These are phyloP conservation scores for Suhomyces terraborum DNA, from an alignment of 1,139 yeast species.

Conservation along the genomic window DNA sequence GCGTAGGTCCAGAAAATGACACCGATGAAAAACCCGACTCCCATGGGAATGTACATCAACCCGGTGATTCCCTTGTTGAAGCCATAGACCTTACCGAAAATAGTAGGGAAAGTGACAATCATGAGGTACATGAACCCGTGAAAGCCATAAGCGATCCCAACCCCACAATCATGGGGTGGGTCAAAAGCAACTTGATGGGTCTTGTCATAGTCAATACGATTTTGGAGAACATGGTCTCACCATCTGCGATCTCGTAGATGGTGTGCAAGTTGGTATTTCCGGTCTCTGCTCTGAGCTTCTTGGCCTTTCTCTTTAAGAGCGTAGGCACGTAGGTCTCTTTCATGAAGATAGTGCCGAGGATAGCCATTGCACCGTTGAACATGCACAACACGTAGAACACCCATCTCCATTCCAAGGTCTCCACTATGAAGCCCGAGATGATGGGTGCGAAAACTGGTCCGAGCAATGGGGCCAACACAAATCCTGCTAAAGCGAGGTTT, in stretches of 20 bases:
- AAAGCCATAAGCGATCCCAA: constrained; percentile 50
- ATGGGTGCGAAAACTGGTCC: constrained; percentile 69
- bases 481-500: constrained; percentile 45
- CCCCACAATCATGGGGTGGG: constrained; percentile 50
- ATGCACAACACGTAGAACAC: constrained; percentile 44
- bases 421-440: constrained; percentile 50
- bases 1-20: constrained; percentile 41
- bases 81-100: constrained; percentile 38
- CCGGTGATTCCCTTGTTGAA: constrained; percentile 39
- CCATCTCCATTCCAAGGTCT: constrained; percentile 42
- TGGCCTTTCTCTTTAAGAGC: constrained; percentile 36
- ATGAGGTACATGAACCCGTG: constrained; percentile 51
- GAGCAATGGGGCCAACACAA: constrained; percentile 44
- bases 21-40: constrained; percentile 45
- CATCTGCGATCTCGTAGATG: constrained; percentile 44
- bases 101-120: constrained; percentile 47
- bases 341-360: constrained; percentile 37
- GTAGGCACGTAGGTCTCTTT: constrained; percentile 46
- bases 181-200: constrained; percentile 41
- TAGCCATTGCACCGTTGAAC: constrained; percentile 43
- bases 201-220: constrained; percentile 39
- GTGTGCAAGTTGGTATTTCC: constrained; percentile 45
- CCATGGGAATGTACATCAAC: constrained; percentile 50
- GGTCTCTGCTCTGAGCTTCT: constrained; percentile 33
- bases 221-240: constrained; percentile 35